Percentiles rank a stretch among this genome's conserved stretches.
These are phyloP conservation scores for Fusarium tupiense DNA, from an alignment of 2,329 filamentous ascomycete genomes.

Conservation along the genomic window DNA sequence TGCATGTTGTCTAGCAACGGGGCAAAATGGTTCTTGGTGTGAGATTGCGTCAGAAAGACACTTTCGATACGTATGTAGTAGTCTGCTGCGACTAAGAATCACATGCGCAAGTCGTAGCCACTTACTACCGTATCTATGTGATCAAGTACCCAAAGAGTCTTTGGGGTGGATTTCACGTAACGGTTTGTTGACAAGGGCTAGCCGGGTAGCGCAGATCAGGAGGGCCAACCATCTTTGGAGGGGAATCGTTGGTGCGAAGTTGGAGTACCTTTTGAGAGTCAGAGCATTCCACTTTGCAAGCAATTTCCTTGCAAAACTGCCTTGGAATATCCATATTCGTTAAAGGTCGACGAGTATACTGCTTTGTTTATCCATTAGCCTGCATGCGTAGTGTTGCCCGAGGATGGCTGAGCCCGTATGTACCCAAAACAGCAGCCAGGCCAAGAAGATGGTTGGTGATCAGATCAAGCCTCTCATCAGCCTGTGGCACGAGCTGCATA, in stretches of 20 bases:
- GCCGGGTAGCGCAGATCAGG: slow-evolving; percentile 21
- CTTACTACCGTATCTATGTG: not conserved
- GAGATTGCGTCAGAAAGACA: not conserved
- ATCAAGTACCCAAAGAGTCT: not conserved
- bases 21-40: not conserved
- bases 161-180: not conserved
- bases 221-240: not conserved
- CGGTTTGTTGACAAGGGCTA: not conserved
- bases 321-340: not conserved
- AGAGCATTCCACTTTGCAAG: not conserved
- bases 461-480: slow-evolving; percentile 11
- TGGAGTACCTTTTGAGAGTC: not conserved
- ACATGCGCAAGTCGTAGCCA: slow-evolving; percentile 12
- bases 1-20: not conserved
- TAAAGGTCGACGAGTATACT: not conserved
- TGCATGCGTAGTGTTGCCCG: not conserved
- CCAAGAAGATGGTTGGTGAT: slow-evolving; percentile 25
- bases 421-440: slow-evolving; percentile 18
- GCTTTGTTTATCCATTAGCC: not conserved
- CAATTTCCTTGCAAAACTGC: not conserved
- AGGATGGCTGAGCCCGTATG: slow-evolving; percentile 48
- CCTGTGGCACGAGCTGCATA: slow-evolving; percentile 17
- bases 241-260: not conserved
- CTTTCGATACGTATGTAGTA: not conserved
- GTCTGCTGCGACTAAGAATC: slow-evolving; percentile 10